phyloP scores from a whole-genome alignment of 2,329 filamentous ascomycete species.

The Diaporthe caulivora region DNA sequence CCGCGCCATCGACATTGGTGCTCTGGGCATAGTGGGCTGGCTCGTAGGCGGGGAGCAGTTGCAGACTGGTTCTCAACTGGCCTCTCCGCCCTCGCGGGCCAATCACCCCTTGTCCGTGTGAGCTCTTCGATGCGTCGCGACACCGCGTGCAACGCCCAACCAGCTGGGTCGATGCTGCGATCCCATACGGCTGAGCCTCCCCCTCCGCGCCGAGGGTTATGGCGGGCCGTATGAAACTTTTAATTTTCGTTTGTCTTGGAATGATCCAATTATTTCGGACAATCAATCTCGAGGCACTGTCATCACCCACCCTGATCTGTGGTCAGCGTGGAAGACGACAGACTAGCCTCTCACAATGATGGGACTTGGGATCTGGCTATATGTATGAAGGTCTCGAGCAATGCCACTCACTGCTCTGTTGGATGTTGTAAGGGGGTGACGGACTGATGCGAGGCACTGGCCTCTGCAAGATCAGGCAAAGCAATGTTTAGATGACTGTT shows the following conservation, averaged over 20 bases:
- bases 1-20: constrained; percentile 49
- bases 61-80: constrained; percentile 36
- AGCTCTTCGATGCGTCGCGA: constrained; percentile 55
- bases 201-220: constrained; percentile 26
- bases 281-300: constrained; percentile 35
- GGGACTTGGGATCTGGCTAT: constrained; percentile 31
- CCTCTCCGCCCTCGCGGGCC: not conserved
- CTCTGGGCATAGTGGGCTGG: constrained; percentile 43
- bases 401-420: constrained; percentile 48
- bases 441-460: constrained; percentile 37
- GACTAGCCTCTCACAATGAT: constrained; percentile 34
- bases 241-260: constrained; percentile 49
- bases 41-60: constrained; percentile 37
- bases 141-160: constrained; percentile 45
- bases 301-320: constrained; percentile 33
- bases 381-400: constrained; percentile 40
- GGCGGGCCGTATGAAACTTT: constrained; percentile 46
- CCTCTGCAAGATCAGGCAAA: constrained; percentile 44
- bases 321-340: constrained; percentile 27
- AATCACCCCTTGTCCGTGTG: constrained; percentile 51
- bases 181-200: constrained; percentile 53
- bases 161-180: constrained; percentile 68
- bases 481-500: constrained; percentile 62
- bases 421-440: constrained; percentile 41
- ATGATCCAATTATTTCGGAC: constrained; percentile 40